These are phyloP conservation scores for Endocalyx cinctus DNA, from an alignment of 2,329 filamentous ascomycete genomes.

Conservation along the genomic window DNA sequence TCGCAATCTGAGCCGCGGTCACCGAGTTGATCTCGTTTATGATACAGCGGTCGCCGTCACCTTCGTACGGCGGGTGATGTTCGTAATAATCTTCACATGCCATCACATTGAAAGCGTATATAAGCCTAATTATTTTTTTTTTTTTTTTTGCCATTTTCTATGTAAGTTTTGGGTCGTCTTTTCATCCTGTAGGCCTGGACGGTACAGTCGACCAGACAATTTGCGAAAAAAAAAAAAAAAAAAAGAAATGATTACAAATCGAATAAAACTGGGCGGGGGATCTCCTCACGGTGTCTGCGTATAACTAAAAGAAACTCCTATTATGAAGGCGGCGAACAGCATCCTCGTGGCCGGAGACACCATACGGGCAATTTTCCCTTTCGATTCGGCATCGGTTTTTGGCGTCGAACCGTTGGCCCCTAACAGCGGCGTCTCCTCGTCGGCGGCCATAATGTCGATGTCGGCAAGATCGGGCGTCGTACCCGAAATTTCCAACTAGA, in stretches of 20 bases:
- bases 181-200: too few relatives aligned
- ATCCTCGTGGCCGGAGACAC: slow-evolving; percentile 11
- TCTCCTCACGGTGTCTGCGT: slow-evolving; percentile 19
- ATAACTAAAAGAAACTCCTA: slow-evolving; percentile 17
- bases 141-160: too few relatives aligned
- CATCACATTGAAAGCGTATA: slow-evolving; percentile 68
- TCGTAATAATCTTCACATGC: slow-evolving; percentile 65
- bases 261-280: neutral
- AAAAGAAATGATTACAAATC: neutral
- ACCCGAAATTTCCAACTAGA: too few relatives aligned
- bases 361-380: too few relatives aligned
- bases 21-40: slow-evolving; percentile 56
- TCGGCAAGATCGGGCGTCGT: too few relatives aligned
- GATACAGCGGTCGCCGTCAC: slow-evolving; percentile 49
- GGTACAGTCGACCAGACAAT: too few relatives aligned
- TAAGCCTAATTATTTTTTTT: too few relatives aligned
- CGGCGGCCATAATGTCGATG: slow-evolving; percentile 10
- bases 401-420: slow-evolving; percentile 7
- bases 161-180: too few relatives aligned
- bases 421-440: slow-evolving; percentile 18
- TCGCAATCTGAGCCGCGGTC: slow-evolving; percentile 55
- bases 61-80: slow-evolving; percentile 44
- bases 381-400: slow-evolving; percentile 3
- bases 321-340: slow-evolving; percentile 16
- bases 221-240: neutral